Evolutionary conservation across 257 asterid species (phyloP).

Genomic region (Jacaranda copaia): DNA sequence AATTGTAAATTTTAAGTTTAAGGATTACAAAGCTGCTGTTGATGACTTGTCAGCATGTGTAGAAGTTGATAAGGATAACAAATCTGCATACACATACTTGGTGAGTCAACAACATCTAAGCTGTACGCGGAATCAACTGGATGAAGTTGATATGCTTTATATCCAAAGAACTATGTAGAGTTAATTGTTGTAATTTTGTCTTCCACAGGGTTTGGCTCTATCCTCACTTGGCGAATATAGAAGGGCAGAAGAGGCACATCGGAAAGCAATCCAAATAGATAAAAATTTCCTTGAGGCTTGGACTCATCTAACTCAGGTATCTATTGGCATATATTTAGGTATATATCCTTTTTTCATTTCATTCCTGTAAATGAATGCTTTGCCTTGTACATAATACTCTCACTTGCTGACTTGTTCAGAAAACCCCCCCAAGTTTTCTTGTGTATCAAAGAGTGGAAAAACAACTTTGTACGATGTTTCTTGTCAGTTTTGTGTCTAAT

Average conservation of each 20-base stretch:
- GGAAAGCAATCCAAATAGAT: constrained; percentile 89
- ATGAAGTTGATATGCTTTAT: constrained; percentile 27
- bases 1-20: constrained; percentile 91
- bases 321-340: constrained; percentile 24
- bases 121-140: constrained; percentile 29
- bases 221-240: constrained; percentile 84
- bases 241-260: constrained; percentile 93
- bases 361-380: constrained; percentile 15
- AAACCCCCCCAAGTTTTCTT: constrained; percentile 17
- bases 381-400: constrained; percentile 1
- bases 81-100: constrained; percentile 95
- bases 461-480: constrained; percentile 20
- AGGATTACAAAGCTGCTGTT: constrained; percentile 90
- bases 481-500: constrained; percentile 35
- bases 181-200: constrained; percentile 31
- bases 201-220: constrained; percentile 88
- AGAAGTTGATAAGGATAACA: constrained; percentile 78
- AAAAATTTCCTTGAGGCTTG: constrained; percentile 87
- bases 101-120: constrained; percentile 57
- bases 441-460: constrained; percentile 19
- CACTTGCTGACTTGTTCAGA: background rate
- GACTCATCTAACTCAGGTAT: constrained; percentile 98
- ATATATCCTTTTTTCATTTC: background rate
- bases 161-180: constrained; percentile 9
- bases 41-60: constrained; percentile 90